phyloP scores from a whole-genome alignment of 306 rosid species.

The Hippophae rhamnoides region DNA sequence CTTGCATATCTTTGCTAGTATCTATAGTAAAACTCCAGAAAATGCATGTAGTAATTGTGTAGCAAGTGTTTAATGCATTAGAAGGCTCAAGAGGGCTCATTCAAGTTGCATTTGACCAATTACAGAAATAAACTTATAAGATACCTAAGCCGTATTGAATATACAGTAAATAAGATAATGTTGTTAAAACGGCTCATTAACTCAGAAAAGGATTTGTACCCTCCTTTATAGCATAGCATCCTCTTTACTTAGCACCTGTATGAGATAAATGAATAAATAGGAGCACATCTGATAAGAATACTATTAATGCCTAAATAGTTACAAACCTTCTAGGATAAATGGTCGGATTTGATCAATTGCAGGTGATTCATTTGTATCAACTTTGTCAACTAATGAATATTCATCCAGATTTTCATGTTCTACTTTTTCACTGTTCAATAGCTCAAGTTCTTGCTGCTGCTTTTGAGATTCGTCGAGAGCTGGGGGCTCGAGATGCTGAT shows the following conservation, averaged over 20 bases:
- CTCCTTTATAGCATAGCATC: conserved; percentile 47
- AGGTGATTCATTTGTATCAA: conserved; percentile 38
- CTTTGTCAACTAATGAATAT: conserved; percentile 28
- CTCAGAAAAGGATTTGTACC: conserved; percentile 33
- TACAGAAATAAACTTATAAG: conserved; percentile 13
- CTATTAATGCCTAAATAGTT: conserved; percentile 47
- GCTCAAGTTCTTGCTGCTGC: conserved; percentile 25
- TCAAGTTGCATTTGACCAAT: conserved; percentile 4
- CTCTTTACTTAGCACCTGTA: conserved; percentile 80
- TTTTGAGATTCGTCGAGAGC: conserved; percentile 28
- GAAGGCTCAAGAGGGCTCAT: too few relatives aligned
- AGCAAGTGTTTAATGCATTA: conserved; percentile 3
- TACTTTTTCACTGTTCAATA: conserved; percentile 23
- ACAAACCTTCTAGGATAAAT: conserved; percentile 89
- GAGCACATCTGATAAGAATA: conserved; percentile 50
- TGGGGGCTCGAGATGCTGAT: conserved; percentile 59
- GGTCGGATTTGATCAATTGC: conserved; percentile 50
- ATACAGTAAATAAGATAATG: conserved; percentile 23
- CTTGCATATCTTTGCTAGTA: too few relatives aligned
- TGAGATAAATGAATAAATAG: conserved; percentile 54
- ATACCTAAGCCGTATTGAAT: conserved; percentile 19
- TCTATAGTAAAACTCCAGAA: neutral
- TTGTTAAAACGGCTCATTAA: conserved; percentile 25
- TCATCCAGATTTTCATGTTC: conserved; percentile 32
- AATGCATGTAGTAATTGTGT: neutral